Evolutionary conservation across 345 rosid genomes (phyloP).

Genomic region (Schrenkiella parvula): DNA sequence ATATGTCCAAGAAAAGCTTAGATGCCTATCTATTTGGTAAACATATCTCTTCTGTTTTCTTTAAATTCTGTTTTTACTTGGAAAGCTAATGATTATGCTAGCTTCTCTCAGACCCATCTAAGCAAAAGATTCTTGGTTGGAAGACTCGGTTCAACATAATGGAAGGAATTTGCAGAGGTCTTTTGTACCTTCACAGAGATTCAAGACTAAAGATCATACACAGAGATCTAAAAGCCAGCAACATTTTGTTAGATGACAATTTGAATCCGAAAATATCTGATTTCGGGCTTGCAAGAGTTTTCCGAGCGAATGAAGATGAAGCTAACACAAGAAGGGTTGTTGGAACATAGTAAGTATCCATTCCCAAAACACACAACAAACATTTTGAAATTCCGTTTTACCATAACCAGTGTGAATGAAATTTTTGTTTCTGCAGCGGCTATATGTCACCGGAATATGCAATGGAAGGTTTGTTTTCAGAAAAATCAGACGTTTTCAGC

Average conservation of each 20-base stretch:
- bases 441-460: slow-evolving; percentile 54
- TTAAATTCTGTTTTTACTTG: neutral
- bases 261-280: slow-evolving; percentile 46
- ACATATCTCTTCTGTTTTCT: slow-evolving; percentile 1
- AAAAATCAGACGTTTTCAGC: slow-evolving; percentile 45
- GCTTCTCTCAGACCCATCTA: slow-evolving; percentile 24
- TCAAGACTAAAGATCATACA: slow-evolving; percentile 50
- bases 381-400: neutral
- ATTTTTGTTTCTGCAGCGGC: slow-evolving; percentile 30
- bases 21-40: slow-evolving; percentile 43
- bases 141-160: slow-evolving; percentile 38
- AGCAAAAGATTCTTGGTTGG: slow-evolving; percentile 36
- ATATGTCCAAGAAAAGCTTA: slow-evolving; percentile 41
- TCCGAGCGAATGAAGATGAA: slow-evolving; percentile 36
- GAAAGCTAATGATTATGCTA: neutral
- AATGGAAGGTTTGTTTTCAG: slow-evolving; percentile 40
- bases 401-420: neutral
- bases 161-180: slow-evolving; percentile 49
- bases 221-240: slow-evolving; percentile 47
- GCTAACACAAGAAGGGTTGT: slow-evolving; percentile 43
- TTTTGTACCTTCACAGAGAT: slow-evolving; percentile 47
- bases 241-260: slow-evolving; percentile 49
- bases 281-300: slow-evolving; percentile 48
- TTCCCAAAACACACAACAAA: neutral
- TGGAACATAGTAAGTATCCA: slow-evolving; percentile 41